A percentile compares a stretch with the other conserved stretches of the same genome.
Evolutionary conservation across 345 rosid species (phyloP).

Genomic region (Moricandia moricandioides): DNA sequence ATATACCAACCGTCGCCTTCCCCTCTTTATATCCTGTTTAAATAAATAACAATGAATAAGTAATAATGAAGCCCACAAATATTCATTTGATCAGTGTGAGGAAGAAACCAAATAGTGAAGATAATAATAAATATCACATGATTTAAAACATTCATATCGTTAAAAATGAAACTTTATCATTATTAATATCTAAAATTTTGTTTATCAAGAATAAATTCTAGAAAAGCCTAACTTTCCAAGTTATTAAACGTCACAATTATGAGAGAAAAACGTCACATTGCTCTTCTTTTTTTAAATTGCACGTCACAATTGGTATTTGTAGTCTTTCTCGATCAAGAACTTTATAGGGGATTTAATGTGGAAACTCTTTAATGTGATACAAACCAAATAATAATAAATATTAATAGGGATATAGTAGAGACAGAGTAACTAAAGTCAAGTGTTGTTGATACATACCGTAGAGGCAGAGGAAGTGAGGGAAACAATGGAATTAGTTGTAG

Average conservation of each 20-base stretch:
- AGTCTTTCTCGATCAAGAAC: conserved; percentile 12
- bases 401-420: conserved; percentile 1
- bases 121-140: conserved; percentile 22
- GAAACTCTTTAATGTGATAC: conserved; percentile 11
- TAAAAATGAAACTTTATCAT: conserved; percentile 9
- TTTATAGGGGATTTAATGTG: neutral
- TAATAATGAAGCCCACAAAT: conserved; percentile 5
- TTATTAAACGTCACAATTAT: conserved; percentile 15
- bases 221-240: conserved; percentile 21
- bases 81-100: neutral
- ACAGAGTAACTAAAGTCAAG: conserved; percentile 16
- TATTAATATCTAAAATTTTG: neutral
- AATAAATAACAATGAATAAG: conserved; percentile 9
- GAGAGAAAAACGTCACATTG: conserved; percentile 18
- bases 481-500: conserved; percentile 42
- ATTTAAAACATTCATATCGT: conserved; percentile 11
- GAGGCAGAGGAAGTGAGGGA: conserved; percentile 75
- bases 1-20: conserved; percentile 54
- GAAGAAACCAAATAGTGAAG: neutral
- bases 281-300: neutral
- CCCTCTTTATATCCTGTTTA: conserved; percentile 68
- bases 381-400: neutral
- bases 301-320: neutral
- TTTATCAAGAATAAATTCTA: neutral
- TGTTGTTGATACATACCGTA: conserved; percentile 45